Evolutionary conservation across 169 alveolate species (phyloP).

Genomic region (Plasmodium gonderi): DNA sequence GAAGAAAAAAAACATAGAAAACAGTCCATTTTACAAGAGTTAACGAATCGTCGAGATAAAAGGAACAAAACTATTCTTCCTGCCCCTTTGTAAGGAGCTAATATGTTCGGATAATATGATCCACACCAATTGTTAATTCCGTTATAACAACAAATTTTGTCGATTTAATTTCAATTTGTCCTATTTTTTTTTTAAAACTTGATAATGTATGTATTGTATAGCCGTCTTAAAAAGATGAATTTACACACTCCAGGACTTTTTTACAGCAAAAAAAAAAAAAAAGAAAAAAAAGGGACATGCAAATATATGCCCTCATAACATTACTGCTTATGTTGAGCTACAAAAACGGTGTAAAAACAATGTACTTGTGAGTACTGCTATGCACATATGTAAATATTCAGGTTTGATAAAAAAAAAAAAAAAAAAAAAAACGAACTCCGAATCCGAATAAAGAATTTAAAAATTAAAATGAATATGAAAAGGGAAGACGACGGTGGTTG

Average conservation of each 20-base stretch:
- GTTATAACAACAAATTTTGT: no score
- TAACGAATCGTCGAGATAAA: no score
- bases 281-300: not conserved
- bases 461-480: not conserved
- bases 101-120: no score
- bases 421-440: not conserved
- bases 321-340: not conserved
- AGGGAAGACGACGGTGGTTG: not conserved
- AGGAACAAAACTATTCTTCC: no score
- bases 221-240: not conserved
- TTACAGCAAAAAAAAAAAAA: no score
- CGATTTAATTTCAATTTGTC: not conserved
- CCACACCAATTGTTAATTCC: no score
- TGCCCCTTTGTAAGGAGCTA: no score
- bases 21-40: not conserved
- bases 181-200: not conserved
- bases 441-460: not conserved
- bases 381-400: not conserved
- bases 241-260: not conserved
- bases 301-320: not conserved
- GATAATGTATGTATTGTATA: not conserved
- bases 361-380: no score
- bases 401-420: not conserved
- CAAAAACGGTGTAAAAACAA: not conserved
- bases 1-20: not conserved